Evolutionary conservation across 169 alveolate species (phyloP).

Genomic region (Babesia divergens): DNA sequence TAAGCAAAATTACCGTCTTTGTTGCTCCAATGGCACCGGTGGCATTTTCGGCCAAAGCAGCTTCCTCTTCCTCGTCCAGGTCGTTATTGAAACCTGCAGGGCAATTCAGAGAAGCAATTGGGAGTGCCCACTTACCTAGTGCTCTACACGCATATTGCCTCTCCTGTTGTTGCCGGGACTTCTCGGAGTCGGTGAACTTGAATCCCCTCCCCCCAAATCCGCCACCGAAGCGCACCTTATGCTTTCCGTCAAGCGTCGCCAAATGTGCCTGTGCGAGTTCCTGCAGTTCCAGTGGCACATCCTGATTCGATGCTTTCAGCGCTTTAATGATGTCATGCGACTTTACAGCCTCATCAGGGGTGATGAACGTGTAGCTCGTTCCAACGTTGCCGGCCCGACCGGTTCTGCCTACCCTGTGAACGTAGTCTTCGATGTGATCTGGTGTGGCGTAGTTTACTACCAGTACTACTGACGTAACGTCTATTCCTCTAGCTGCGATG

Average conservation of each 20-base stretch:
- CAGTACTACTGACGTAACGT: constrained; percentile 90
- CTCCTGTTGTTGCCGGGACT: constrained; percentile 83
- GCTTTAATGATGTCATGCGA: constrained; percentile 93
- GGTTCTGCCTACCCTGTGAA: constrained; percentile 99
- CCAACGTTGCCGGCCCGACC: constrained; percentile 99
- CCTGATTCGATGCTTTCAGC: constrained; percentile 66
- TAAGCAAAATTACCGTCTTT: constrained; percentile 1
- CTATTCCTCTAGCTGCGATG: constrained; percentile 98
- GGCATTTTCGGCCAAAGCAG: constrained; percentile 13
- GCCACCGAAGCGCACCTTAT: constrained; percentile 78
- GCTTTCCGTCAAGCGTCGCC: constrained; percentile 82
- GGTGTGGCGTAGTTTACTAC: constrained; percentile 97
- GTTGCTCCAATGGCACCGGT: neutral
- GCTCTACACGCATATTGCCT: constrained; percentile 83
- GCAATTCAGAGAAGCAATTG: neutral
- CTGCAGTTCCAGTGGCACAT: constrained; percentile 65
- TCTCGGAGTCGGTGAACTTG: constrained; percentile 89
- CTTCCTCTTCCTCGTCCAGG: constrained; percentile 40
- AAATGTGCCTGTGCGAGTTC: constrained; percentile 76
- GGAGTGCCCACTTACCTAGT: constrained; percentile 60
- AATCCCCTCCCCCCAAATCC: constrained; percentile 95
- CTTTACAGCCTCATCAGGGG: constrained; percentile 89
- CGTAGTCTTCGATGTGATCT: constrained; percentile 98
- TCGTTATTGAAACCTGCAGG: constrained; percentile 39
- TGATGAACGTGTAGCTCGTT: constrained; percentile 93